Evolutionary conservation across 2,329 filamentous ascomycete genomes (phyloP), one percentile per base, ranked within the genome.

Genomic region (Aspergillus floridensis): DNA sequence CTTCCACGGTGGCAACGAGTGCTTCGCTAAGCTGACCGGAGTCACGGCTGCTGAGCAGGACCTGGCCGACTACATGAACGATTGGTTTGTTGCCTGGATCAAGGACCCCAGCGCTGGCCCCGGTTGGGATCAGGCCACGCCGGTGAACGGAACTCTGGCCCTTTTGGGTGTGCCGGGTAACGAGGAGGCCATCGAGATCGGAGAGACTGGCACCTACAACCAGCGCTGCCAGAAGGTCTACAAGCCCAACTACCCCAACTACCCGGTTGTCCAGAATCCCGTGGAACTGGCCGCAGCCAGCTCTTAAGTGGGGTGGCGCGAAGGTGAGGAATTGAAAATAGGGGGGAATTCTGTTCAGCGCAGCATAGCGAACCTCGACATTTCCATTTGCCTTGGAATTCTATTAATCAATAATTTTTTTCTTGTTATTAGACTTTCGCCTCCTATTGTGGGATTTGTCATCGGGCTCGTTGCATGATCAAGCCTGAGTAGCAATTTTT

Each of bases 1-100:
- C 58, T 66, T 67, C 59, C 65, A 67, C 57, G 65, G 65, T 24
- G 65, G 65, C n/a, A 66, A 67, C 32, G 65, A 67, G 49, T 67
- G 65, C 32, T 67, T 67, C 56, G 58, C 59, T 2, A 46, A 58
- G 38, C 24, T 67, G 11, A 48, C 31, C n/a, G 63, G 26, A 12
- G 65, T 67, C 3, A 67, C 64, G 5, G 47, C 51, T 4, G 61
- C 54, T 3, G 41, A 67, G 57, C 65, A 67, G 57, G 49, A 55
- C 5, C 58, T 67, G 22, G 65, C 65, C 5, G 64, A 66, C 47
- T 63, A 63, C 49, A 63, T 67, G 60, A 62, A 66, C 26, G 57
- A 62, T 32, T 66, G 65, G 65, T 65, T 67, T 21, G 65, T 66
- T n/a, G 57, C 58, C 7, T 67, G 65, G 65, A 66, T 67, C 49